These are phyloP conservation scores for Lasiodiplodia hormozganensis DNA, from an alignment of 2,329 filamentous ascomycete species.

Conservation along the genomic window DNA sequence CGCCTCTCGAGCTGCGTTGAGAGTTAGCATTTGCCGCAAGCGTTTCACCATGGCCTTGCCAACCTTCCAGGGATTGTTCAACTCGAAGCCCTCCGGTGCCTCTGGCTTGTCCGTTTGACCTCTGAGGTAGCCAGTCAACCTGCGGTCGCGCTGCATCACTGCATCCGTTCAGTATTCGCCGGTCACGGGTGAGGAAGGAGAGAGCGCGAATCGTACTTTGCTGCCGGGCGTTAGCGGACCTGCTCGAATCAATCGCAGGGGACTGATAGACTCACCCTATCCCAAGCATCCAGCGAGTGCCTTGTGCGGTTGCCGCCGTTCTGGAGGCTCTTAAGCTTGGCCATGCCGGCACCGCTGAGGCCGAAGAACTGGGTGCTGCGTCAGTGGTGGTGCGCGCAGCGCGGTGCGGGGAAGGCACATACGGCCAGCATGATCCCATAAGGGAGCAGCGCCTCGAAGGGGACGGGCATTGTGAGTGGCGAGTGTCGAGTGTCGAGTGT, in stretches of 20 bases:
- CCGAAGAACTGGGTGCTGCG: slow-evolving; percentile 61
- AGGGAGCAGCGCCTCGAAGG: slow-evolving; percentile 70
- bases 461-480: slow-evolving; percentile 64
- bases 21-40: slow-evolving; percentile 36
- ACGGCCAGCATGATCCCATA: slow-evolving; percentile 69
- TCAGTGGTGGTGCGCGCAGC: slow-evolving; percentile 26
- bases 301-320: slow-evolving; percentile 69
- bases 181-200: slow-evolving; percentile 24
- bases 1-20: slow-evolving; percentile 46
- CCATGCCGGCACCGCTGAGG: slow-evolving; percentile 64
- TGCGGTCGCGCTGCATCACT: slow-evolving; percentile 73
- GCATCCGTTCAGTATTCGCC: slow-evolving; percentile 38
- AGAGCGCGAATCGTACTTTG: slow-evolving; percentile 57
- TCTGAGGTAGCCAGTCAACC: slow-evolving; percentile 66
- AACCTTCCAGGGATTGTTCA: slow-evolving; percentile 70
- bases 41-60: neutral
- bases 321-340: slow-evolving; percentile 64
- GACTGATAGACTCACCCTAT: slow-evolving; percentile 59
- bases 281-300: slow-evolving; percentile 68
- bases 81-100: slow-evolving; percentile 68
- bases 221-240: slow-evolving; percentile 53
- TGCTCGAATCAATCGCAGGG: slow-evolving; percentile 20
- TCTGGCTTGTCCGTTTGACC: slow-evolving; percentile 66
- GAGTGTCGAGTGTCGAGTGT: neutral
- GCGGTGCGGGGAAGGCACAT: slow-evolving; percentile 43